A percentile compares a stretch with the other conserved stretches of the same genome.
Conservation (phyloP, 1,139 yeast genomes). For the Saccharomyces hybrid region DNA sequence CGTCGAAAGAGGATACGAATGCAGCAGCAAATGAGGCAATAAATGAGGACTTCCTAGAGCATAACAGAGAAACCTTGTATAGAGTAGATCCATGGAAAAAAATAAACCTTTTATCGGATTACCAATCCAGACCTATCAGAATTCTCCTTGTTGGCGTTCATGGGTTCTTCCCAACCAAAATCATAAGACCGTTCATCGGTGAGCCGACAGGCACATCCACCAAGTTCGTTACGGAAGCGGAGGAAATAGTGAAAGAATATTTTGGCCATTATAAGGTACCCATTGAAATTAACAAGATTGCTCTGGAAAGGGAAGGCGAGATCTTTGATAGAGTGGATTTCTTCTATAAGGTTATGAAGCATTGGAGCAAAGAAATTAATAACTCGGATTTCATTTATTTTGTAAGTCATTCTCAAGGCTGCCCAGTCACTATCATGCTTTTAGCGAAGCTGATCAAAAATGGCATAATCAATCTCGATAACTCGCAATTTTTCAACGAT, state of each 20-base stretch:
- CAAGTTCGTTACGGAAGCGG: constrained; percentile 83
- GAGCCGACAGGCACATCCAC: constrained; percentile 91
- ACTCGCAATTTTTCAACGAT: constrained; percentile 15
- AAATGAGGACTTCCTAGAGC: background rate
- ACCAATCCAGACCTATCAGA: constrained; percentile 18
- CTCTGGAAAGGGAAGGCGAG: constrained; percentile 88
- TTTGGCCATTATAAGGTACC: constrained; percentile 47
- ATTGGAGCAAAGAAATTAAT: constrained; percentile 63
- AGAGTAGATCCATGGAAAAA: constrained; percentile 18
- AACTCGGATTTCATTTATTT: constrained; percentile 79
- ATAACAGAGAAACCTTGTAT: constrained; percentile 19
- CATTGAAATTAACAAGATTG: constrained; percentile 76
- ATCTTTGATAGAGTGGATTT: constrained; percentile 78
- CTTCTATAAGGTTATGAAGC: constrained; percentile 61
- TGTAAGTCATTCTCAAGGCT: constrained; percentile 94
- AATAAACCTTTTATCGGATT: background rate
- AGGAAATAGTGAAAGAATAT: constrained; percentile 65
- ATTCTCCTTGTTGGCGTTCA: constrained; percentile 79
- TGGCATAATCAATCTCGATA: constrained; percentile 47
- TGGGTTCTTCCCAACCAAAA: constrained; percentile 86
- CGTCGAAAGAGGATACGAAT: background rate
- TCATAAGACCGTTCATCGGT: constrained; percentile 79
- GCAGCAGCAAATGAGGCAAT: background rate
- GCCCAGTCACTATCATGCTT: constrained; percentile 80
- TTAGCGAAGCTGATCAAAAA: constrained; percentile 63